Conservation (phyloP, 495 filamentous ascomycete genomes). For the Rusavskia elegans region DNA sequence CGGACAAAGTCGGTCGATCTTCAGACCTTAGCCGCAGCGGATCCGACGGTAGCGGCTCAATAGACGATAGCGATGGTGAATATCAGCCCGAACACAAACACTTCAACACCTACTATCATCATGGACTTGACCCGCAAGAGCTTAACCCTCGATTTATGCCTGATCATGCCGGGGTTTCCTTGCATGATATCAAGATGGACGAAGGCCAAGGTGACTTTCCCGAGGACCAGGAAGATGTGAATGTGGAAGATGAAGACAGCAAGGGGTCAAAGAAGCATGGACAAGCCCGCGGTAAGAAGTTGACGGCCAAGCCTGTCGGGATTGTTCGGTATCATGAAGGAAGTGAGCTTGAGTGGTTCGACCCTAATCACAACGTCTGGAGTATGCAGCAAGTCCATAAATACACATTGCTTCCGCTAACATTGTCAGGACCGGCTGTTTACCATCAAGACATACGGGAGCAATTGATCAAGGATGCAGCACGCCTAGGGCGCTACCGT, state of each 20-base stretch:
- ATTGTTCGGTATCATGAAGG: neutral
- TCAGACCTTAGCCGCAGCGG: too few species aligned
- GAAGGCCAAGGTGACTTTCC: neutral
- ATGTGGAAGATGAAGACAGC: neutral
- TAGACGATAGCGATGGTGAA: too few species aligned
- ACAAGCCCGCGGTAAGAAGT: neutral
- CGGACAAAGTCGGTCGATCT: too few species aligned
- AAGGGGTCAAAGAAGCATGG: neutral
- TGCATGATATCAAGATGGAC: neutral
- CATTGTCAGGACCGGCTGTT: neutral
- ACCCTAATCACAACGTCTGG: neutral
- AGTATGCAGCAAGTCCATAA: neutral
- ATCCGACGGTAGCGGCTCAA: neutral
- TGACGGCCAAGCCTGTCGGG: neutral
- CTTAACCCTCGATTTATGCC: too few species aligned
- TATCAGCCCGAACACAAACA: too few species aligned
- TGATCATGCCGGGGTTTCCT: neutral
- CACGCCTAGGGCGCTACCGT: neutral
- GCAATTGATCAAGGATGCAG: neutral
- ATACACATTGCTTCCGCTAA: neutral
- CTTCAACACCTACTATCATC: too few species aligned
- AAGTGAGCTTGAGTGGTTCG: neutral
- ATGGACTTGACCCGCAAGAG: too few species aligned
- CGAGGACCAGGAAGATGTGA: neutral
- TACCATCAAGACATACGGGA: neutral